phyloP scores from a whole-genome alignment of 192 early-diverging fungal genomes.

The Kappamyces sp. region DNA sequence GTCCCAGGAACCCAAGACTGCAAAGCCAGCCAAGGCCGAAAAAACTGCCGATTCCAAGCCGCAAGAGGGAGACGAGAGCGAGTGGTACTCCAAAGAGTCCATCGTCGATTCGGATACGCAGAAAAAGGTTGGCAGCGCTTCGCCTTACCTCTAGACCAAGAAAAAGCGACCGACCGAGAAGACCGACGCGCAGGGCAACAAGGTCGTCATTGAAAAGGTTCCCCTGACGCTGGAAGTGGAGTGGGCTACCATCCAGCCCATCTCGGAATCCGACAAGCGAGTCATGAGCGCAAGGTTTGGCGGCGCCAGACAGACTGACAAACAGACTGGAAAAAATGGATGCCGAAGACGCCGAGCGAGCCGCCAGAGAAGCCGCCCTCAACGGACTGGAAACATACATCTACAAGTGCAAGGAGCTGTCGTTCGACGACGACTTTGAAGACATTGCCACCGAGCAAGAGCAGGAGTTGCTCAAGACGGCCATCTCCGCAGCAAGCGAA shows the following conservation, averaged over 20 bases:
- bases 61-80: conserved; percentile 11
- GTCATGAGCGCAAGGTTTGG: conserved; percentile 30
- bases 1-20: neutral
- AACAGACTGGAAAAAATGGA: conserved; percentile 65
- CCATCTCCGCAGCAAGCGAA: conserved; percentile 56
- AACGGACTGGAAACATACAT: conserved; percentile 89
- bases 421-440: conserved; percentile 68
- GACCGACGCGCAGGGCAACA: conserved; percentile 28
- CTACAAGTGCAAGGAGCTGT: conserved; percentile 77
- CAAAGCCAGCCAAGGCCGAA: conserved; percentile 1
- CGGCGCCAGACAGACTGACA: conserved; percentile 5
- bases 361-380: conserved; percentile 69
- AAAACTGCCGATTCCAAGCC: conserved; percentile 12
- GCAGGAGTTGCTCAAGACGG: conserved; percentile 53
- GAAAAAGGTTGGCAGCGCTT: conserved; percentile 7
- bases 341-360: conserved; percentile 59
- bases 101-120: conserved; percentile 7
- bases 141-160: conserved; percentile 21
- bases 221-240: conserved; percentile 52
- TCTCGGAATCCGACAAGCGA: conserved; percentile 33
- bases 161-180: conserved; percentile 15
- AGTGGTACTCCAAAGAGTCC: neutral
- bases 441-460: conserved; percentile 66
- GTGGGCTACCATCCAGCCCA: conserved; percentile 47
- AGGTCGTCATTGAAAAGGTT: conserved; percentile 45